phyloP scores from a whole-genome alignment of 2,329 filamentous ascomycete species.

The Curvularia sp. region DNA sequence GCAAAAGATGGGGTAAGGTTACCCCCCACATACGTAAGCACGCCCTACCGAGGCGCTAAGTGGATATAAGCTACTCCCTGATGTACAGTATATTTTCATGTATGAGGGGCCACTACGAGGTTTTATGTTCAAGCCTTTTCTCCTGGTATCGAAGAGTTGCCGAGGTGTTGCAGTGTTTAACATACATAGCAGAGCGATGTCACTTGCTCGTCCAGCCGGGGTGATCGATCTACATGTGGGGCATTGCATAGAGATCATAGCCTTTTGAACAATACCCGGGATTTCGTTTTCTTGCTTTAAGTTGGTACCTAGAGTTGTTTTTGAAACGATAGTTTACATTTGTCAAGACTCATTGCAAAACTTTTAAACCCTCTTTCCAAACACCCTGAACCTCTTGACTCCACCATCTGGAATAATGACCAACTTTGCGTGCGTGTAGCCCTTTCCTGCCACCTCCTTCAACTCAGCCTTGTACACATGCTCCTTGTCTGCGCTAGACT shows the following conservation, averaged over 20 bases:
- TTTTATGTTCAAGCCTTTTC: neutral
- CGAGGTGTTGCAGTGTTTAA: neutral
- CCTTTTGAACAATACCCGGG: neutral
- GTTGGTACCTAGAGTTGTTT: neutral
- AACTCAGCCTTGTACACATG: conserved; percentile 64
- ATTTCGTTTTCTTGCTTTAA: neutral
- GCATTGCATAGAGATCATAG: neutral
- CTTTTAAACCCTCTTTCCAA: conserved; percentile 60
- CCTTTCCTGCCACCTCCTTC: conserved; percentile 61
- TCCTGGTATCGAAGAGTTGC: neutral
- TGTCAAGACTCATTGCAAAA: neutral
- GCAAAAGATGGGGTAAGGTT: neutral
- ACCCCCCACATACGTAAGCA: conserved; percentile 1
- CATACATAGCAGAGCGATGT: neutral
- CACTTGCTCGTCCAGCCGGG: neutral
- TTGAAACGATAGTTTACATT: neutral
- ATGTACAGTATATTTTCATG: neutral
- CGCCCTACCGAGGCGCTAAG: conserved; percentile 11
- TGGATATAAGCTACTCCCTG: neutral
- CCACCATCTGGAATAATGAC: conserved; percentile 93
- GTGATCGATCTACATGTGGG: neutral
- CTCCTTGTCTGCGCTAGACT: conserved; percentile 75
- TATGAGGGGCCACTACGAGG: neutral
- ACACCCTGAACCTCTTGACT: conserved; percentile 83
- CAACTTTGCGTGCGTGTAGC: conserved; percentile 84